Evolutionary conservation across 192 early-diverging fungal genomes (phyloP).

Genomic region (Lunasporangiospora selenospora): DNA sequence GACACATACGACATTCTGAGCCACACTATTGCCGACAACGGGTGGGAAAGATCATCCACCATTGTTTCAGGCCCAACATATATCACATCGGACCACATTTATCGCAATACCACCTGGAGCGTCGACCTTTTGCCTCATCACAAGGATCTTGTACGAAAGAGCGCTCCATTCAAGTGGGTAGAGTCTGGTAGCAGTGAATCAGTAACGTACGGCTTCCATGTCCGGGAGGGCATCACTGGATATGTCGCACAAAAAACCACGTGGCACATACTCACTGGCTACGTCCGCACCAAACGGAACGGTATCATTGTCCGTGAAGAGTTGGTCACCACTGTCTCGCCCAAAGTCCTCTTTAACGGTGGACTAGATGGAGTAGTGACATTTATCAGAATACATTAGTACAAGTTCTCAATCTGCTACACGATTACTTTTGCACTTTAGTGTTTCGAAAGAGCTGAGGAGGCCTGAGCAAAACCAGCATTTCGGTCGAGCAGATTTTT

Average conservation of each 20-base stretch:
- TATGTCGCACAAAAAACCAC: neutral
- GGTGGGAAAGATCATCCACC: conserved; percentile 7
- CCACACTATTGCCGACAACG: neutral
- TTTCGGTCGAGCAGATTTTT: too few relatives aligned
- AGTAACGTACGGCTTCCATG: neutral
- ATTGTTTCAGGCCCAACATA: conserved; percentile 1
- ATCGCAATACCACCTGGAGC: conserved; percentile 7
- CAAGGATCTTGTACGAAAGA: neutral
- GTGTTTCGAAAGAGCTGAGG: too few relatives aligned
- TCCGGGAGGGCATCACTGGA: conserved; percentile 3
- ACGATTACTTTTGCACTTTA: too few relatives aligned
- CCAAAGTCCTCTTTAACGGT: neutral
- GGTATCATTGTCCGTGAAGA: neutral
- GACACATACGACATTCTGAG: conserved; percentile 4
- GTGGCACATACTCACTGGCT: conserved; percentile 7
- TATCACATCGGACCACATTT: neutral
- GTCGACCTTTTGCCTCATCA: conserved; percentile 1
- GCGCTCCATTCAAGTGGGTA: conserved; percentile 7
- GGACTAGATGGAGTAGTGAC: neutral
- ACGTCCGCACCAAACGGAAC: neutral
- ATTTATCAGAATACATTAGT: neutral
- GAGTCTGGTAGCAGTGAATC: neutral
- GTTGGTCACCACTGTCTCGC: conserved; percentile 1
- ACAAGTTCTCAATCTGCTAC: too few relatives aligned
- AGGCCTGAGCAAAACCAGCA: too few relatives aligned